phyloP scores from a whole-genome alignment of 441 rosid species.

The Gossypium schwendimanii region DNA sequence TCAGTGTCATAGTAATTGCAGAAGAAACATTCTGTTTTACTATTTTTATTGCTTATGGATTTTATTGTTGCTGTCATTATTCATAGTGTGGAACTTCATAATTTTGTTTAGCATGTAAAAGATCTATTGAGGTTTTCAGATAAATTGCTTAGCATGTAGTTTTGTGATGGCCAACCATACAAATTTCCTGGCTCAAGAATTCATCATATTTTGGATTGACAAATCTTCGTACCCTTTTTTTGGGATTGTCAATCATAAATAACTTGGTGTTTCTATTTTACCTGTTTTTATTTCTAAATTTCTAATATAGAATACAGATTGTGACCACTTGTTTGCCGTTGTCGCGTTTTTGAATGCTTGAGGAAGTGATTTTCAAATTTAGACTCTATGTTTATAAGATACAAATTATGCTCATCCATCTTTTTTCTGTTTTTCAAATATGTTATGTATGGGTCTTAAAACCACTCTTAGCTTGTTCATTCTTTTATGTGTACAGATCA shows the following conservation, averaged over 20 bases:
- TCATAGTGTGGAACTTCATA: background rate
- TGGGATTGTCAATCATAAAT: background rate
- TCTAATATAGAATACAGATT: background rate
- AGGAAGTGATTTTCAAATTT: background rate
- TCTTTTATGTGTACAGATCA: constrained; percentile 38
- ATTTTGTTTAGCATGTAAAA: background rate
- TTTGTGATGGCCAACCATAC: background rate
- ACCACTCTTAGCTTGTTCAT: constrained; percentile 3
- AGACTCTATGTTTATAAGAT: background rate
- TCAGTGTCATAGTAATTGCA: background rate
- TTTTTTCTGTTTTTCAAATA: background rate
- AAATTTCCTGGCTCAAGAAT: background rate
- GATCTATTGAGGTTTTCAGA: background rate
- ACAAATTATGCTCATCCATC: background rate
- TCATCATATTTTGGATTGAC: background rate
- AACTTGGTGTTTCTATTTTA: background rate
- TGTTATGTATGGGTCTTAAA: background rate
- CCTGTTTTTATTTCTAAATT: background rate
- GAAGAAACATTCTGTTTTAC: background rate
- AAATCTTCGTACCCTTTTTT: background rate
- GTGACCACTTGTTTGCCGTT: background rate
- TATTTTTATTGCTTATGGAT: background rate
- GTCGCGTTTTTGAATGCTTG: background rate
- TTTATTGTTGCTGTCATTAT: background rate
- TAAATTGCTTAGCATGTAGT: background rate